Evolutionary conservation across 495 filamentous ascomycete species (phyloP), one percentile per base, ranked within the genome.

Genomic region (Astrothelium subdiscretum): DNA sequence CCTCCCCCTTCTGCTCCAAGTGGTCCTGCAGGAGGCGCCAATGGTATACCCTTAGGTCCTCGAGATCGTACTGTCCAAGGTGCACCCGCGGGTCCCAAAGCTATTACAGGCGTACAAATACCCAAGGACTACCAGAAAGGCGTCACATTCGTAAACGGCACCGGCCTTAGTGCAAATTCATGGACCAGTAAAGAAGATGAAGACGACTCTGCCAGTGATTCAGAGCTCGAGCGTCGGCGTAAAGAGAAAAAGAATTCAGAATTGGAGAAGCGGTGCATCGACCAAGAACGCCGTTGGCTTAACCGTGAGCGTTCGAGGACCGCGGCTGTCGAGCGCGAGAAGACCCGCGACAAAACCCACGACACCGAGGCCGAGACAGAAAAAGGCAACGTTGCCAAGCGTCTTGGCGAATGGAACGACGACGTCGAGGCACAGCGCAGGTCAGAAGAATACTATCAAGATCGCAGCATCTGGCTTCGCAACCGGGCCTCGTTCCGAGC

Each of bases 211-310:
- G 90, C 89, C 0, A 88, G 85, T 66, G 95, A 99, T 69, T 83
- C 87, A 27, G 94, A 96, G 69, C 82, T 97, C 15, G 73, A 95
- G 70, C 79, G 81, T 20, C 79, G 90, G 31, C 82, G 88, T 43
- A 75, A 83, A 57, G 82, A 81, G 8, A 92, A 91, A 69, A 83
- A 85, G 57, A 78, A 86, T 11, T 77, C 83, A 0, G 90, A 96
- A 32, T 79, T 81, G 0, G 90, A 97, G 54, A 91, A 92, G 70
- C 74, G 84, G 15, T 96, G 88, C 74, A 78, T 89, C 0, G 92
- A 96, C 67, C 87, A 91, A 61, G 90, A 96, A 70, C 83, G 90
- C 35, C 83, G 89, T 58, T 96, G 91, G 91, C 78, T 94, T 54
- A 94, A 94, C 69, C 85, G 91, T 10, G 94, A 97, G 70, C 82